Evolutionary conservation across 2,329 filamentous ascomycete genomes (phyloP), one percentile per base, ranked within the genome.

Genomic region (Monosporascus sp.): DNA sequence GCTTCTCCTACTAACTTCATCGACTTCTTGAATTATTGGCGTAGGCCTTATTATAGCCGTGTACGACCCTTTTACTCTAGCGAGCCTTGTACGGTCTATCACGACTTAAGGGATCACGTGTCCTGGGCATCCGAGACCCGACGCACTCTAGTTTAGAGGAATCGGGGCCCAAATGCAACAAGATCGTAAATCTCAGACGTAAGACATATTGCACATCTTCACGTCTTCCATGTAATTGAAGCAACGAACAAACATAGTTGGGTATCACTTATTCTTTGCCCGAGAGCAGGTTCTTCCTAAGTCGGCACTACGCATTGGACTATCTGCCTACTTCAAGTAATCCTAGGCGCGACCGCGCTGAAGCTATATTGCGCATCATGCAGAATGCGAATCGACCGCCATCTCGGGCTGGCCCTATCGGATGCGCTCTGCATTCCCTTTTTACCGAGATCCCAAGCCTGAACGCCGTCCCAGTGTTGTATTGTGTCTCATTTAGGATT

Each of bases 401-500:
- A 37, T 35, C 27, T 46, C 47, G 35, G 40, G 31, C 31, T 51
- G 43, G 19, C 7, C 19, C 49, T 43, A 56, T 53, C 41, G 56
- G 56, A 52, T 49, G 52, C 52, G 46, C 55, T 57, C 56, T 59
- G 60, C 59, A 52, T 64, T 35, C 11, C 27, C 11, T 35, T 14
- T 63, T 63, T 61, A 52, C 58, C 58, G 50, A 57, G 50, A 63
- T 62, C 58, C 55, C 59, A 56, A 60, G 60, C 60, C 65, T 60
- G 58, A 64, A 68, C 64, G 64, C 65, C 65, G 55, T 63, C 51
- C 55, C 48, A 50, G 51, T 49, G 51, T 22, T 47, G 61, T 66
- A 57, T 52, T 54, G 51, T 56, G 54, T 60, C 50, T 59, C 38
- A 60, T 59, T 77, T 86, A 88, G 69, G 81, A 78, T 71, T 79